These are phyloP conservation scores for Rhodotorula paludigena DNA, from an alignment of 768 basidiomycete species.

Conservation along the genomic window DNA sequence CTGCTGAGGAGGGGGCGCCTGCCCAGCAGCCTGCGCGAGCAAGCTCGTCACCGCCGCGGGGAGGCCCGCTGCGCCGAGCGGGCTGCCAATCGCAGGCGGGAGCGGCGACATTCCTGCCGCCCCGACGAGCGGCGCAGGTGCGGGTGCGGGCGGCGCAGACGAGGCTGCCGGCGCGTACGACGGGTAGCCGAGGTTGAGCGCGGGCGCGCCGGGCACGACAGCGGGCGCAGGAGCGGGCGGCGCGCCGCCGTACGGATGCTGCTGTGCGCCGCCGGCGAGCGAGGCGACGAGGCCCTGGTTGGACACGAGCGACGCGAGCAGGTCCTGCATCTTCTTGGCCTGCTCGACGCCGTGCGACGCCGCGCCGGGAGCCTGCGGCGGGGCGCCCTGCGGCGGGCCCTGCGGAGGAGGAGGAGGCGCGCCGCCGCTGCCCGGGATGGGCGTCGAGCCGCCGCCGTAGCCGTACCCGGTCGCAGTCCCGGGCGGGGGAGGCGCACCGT, in stretches of 20 bases:
- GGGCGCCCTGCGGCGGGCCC: not conserved
- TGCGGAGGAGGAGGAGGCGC: no score
- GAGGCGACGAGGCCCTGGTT: constrained; percentile 10
- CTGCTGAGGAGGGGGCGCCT: not conserved
- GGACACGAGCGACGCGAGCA: constrained; percentile 33
- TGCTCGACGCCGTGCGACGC: constrained; percentile 21
- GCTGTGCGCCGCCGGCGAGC: not conserved
- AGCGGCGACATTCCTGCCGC: not conserved
- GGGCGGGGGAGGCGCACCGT: not conserved
- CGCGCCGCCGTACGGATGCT: not conserved
- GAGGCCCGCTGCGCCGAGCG: not conserved
- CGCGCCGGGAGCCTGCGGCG: not conserved
- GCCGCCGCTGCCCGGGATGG: no score
- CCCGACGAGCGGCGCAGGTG: no score
- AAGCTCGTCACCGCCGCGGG: not conserved
- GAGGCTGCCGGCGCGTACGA: not conserved
- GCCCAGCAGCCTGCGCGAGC: not conserved
- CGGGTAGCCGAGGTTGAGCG: not conserved
- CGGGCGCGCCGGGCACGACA: not conserved
- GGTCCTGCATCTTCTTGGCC: constrained; percentile 35
- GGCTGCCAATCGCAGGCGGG: constrained; percentile 1
- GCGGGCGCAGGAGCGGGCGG: not conserved
- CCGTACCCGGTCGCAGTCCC: no score
- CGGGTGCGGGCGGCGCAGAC: not conserved
- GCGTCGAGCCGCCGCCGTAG: no score